Conservation (phyloP, 495 filamentous ascomycete species). For the Penicillium samsonianum region DNA sequence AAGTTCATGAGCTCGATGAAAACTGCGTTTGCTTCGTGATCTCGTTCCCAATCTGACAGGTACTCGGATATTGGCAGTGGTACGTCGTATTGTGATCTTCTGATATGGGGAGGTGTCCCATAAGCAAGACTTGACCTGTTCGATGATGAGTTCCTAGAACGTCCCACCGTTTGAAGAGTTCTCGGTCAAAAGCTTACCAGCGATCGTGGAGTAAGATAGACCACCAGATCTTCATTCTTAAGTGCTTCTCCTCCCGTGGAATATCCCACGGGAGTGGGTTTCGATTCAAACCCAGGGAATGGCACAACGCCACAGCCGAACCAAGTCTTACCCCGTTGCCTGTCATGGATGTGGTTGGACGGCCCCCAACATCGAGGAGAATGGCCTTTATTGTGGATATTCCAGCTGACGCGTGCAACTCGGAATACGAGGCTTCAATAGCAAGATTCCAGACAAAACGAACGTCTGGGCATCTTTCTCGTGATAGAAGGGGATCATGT, state of each 20-base stretch:
- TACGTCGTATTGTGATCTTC: constrained; percentile 42
- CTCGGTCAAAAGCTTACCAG: constrained; percentile 1
- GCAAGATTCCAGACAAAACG: constrained; percentile 20
- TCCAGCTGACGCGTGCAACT: constrained; percentile 14
- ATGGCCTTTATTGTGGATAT: constrained; percentile 18
- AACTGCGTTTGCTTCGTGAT: constrained; percentile 15
- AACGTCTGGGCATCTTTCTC: constrained; percentile 12
- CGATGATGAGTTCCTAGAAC: neutral
- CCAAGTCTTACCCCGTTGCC: constrained; percentile 17
- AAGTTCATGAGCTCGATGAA: constrained; percentile 40
- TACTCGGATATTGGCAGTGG: constrained; percentile 33
- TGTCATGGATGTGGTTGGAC: constrained; percentile 18
- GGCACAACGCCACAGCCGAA: constrained; percentile 14
- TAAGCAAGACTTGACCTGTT: constrained; percentile 42
- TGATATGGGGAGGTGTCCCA: constrained; percentile 38
- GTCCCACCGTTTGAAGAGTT: neutral
- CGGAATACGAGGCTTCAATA: constrained; percentile 10
- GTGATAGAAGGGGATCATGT: constrained; percentile 11
- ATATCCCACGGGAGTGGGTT: constrained; percentile 21
- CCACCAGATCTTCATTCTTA: constrained; percentile 20
- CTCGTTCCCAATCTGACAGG: constrained; percentile 10
- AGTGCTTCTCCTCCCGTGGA: constrained; percentile 11
- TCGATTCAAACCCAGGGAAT: constrained; percentile 16
- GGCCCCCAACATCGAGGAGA: constrained; percentile 15
- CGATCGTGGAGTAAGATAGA: constrained; percentile 15